Evolutionary conservation across 1,139 yeast species (phyloP).

Genomic region (Diutina scorzettiae): DNA sequence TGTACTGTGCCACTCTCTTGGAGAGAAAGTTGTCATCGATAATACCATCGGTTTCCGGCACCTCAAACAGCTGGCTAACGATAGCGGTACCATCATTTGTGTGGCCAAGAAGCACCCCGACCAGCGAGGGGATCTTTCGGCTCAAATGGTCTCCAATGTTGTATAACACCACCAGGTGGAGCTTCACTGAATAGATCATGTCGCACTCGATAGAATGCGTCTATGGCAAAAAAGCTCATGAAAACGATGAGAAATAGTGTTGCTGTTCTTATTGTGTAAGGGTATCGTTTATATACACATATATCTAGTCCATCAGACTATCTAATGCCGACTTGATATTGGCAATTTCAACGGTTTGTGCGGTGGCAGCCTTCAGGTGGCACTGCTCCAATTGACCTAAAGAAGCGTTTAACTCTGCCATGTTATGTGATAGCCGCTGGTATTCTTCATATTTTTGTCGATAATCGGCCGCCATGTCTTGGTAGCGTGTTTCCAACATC

Average conservation of each 20-base stretch:
- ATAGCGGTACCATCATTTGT: not conserved
- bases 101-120: not conserved
- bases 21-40: not conserved
- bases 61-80: constrained; percentile 2
- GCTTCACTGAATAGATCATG: constrained; percentile 1
- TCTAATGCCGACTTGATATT: not conserved
- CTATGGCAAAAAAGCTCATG: too few relatives aligned
- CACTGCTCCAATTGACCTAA: not conserved
- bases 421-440: not conserved
- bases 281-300: too few relatives aligned
- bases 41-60: not conserved
- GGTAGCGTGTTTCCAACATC: not conserved
- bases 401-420: not conserved
- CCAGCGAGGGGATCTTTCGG: constrained; percentile 2
- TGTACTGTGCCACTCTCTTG: not conserved
- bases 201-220: too few relatives aligned
- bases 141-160: constrained; percentile 1
- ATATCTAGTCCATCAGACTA: too few relatives aligned
- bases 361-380: too few relatives aligned
- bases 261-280: too few relatives aligned
- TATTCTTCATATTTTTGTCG: not conserved
- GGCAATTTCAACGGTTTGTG: not conserved
- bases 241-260: too few relatives aligned
- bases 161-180: constrained; percentile 1
- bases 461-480: not conserved